Base-by-base conservation (phyloP, 2,329 filamentous ascomycete species). In the Penicillium sp. region DNA sequence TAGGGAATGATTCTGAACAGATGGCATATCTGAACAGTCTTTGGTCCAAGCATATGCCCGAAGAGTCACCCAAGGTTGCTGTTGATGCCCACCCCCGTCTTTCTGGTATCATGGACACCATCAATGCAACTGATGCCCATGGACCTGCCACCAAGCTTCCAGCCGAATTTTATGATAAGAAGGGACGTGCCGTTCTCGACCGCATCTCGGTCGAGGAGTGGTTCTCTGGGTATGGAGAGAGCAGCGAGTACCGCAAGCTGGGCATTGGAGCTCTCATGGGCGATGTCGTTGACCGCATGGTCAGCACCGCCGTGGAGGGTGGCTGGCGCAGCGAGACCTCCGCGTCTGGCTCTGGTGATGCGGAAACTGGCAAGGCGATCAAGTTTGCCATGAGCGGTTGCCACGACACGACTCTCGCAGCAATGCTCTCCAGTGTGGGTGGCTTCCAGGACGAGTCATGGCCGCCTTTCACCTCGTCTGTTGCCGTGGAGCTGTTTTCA, bases 401-500 rank as follows among this genome's bases (percentile, higher is more conserved):
- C 67, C 92, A 97, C 73, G 92, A 97, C 69, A 97, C 94, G 2
- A 97, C 94, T 0, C 82, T 99, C 5, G 94, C 91, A 2, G 90
- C 84, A 1, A 79, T 91, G 1, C 77, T 99, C 27, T 78, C 87
- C 14, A 90, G 90, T 61, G 75, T 97, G 6, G 94, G 93, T 2
- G 89, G 89, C 2, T 94, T 91, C 69, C 80, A 90, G 40, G 77
- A 78, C 18, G 83, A 83, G 45, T 81, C 82, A 34, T 99, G 94
- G 94, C 94, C 94, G 1, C 92, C 92, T 0, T 99, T 93, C 68
- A 97, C 93, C 0, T 93, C 90, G 64, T 92, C 95, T 66, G 83
- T 99, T 60, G 92, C 94, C 31, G 80, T 99, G 51, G 94, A 99
- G 74, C 81, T 97, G 58, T 97, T 97, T 79, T 85, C 83, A 39